These are phyloP conservation scores for Dactylorhiza incarnata DNA, from an alignment of 106 monocot genomes.

Conservation along the genomic window DNA sequence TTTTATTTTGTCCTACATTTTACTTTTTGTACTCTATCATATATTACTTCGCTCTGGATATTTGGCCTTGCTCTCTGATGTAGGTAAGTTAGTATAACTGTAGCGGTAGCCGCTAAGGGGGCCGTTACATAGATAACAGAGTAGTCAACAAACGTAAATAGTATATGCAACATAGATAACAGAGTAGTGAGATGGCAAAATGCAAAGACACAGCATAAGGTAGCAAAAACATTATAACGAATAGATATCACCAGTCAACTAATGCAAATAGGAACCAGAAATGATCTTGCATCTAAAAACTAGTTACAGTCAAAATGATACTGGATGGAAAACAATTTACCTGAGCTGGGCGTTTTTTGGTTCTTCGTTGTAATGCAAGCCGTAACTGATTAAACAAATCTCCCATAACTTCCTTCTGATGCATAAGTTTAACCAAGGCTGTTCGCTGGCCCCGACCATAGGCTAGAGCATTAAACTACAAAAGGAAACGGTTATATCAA, in stretches of 20 bases:
- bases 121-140: too few relatives aligned
- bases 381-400: slow-evolving; percentile 94
- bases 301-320: neutral
- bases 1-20: too few relatives aligned
- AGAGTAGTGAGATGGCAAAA: too few relatives aligned
- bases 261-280: neutral
- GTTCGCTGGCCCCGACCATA: slow-evolving; percentile 41
- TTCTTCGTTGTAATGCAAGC: slow-evolving; percentile 66
- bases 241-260: neutral
- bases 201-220: neutral
- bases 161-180: too few relatives aligned
- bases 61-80: too few relatives aligned
- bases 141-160: too few relatives aligned
- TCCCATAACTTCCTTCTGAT: slow-evolving; percentile 85
- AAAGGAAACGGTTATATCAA: slow-evolving; percentile 1
- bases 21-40: too few relatives aligned
- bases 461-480: slow-evolving; percentile 83
- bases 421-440: slow-evolving; percentile 57
- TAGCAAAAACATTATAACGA: neutral
- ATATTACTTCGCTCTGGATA: too few relatives aligned
- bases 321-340: slow-evolving; percentile 19
- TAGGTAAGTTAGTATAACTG: too few relatives aligned
- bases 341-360: slow-evolving; percentile 74
- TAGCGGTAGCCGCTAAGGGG: too few relatives aligned
- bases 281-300: neutral